Evolutionary conservation across 306 rosid genomes (phyloP).

Genomic region (Prosopis cineraria): DNA sequence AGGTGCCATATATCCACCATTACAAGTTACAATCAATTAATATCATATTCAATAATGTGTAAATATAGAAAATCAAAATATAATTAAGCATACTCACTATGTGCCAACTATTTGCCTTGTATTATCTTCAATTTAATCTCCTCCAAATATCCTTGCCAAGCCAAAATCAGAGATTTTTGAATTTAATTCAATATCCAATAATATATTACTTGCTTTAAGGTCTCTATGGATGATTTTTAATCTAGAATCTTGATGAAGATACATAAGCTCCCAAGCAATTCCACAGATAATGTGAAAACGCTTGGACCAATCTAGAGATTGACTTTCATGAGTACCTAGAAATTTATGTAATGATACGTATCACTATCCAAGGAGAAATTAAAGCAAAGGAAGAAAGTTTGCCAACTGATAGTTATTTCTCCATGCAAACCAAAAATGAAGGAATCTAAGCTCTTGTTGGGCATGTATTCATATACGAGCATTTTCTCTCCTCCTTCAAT

Average conservation of each 20-base stretch:
- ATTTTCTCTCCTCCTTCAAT: not conserved
- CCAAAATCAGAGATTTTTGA: not conserved
- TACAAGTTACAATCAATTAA: not conserved
- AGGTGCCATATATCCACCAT: constrained; percentile 13
- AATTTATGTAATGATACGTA: not conserved
- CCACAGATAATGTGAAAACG: not conserved
- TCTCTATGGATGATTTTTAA: not conserved
- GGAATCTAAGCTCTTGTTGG: not conserved
- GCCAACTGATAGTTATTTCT: not conserved
- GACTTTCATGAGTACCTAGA: not conserved
- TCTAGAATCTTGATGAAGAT: not conserved
- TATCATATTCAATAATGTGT: not conserved
- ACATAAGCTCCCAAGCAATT: not conserved
- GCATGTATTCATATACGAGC: constrained; percentile 1
- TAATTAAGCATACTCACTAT: not conserved
- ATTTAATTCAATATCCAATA: not conserved
- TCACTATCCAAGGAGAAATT: not conserved
- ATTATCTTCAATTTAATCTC: not conserved
- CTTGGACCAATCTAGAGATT: not conserved
- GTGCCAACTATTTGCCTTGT: constrained; percentile 4
- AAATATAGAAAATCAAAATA: not conserved
- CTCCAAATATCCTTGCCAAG: not conserved
- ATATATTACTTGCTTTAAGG: not conserved
- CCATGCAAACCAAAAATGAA: not conserved
- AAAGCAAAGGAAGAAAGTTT: not conserved